Evolutionary conservation across 148 eudicot genomes (phyloP), one percentile per base, ranked within the genome.

Genomic region (Chenopodium quinoa): DNA sequence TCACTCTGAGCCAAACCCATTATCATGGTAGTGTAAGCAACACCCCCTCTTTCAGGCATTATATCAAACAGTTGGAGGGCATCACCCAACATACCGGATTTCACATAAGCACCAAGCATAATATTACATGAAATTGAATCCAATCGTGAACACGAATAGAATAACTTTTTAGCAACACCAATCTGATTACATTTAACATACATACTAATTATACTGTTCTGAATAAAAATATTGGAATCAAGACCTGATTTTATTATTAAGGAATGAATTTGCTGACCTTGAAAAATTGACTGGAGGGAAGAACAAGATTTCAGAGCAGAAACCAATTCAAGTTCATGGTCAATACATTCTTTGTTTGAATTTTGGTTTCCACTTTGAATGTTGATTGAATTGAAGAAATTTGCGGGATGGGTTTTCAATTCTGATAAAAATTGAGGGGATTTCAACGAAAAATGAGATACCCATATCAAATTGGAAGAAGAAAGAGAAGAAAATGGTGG

Each of bases 21-120:
- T 73, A 96, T 92, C 94, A 96, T 88, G 9, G 95, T 92, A 11
- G 98, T 93, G 80, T 91, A 96, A 25, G 95, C 88, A 79, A 92
- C 91, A 83, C 92, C 87, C 4, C 90, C 89, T 83, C 70, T 96
- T 0, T 50, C 82, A 71, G 89, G 87, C 98, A 96, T 91, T 88
- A 56, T 76, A 85, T 86, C 97, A 82, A 96, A 96, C 93, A 96
- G 67, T 37, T 88, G 78, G 60, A 87, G 83, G 9, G 99, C 99
- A 78, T 90, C 85, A 40, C 79, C 86, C 84, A 93, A 77, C 62
- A 23, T 47, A 1, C 97, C 89, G 67, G n/a, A 47, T 76, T 82
- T 96, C 76, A 91, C 88, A 89, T 87, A 92, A 67, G 92, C 98
- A 68, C 82, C 48, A 16, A 96, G 71, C 93, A 96, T 93, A 82